phyloP scores from a whole-genome alignment of 352 stramenopile species.

The Phytophthora podocarpi region DNA sequence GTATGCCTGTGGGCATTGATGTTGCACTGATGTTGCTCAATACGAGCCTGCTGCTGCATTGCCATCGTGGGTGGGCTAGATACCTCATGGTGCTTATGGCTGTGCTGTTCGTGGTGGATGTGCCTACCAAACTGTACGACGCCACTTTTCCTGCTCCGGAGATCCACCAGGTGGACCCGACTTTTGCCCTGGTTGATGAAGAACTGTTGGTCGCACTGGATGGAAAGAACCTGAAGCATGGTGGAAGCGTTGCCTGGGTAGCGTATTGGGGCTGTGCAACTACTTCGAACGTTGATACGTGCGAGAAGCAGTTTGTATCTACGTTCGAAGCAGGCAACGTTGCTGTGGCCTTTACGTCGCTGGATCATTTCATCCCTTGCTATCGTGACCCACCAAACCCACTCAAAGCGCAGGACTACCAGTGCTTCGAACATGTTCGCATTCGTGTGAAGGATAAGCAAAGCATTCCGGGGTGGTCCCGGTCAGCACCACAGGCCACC shows the following conservation, averaged over 20 bases:
- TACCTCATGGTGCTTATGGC: slow-evolving; percentile 54
- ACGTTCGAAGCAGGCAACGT: slow-evolving; percentile 72
- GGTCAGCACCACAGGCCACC: slow-evolving; percentile 5
- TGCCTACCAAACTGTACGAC: slow-evolving; percentile 52
- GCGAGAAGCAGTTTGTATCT: slow-evolving; percentile 74
- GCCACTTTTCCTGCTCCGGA: slow-evolving; percentile 59
- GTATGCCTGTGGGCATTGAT: slow-evolving; percentile 60
- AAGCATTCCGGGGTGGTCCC: slow-evolving; percentile 83
- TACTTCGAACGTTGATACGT: slow-evolving; percentile 58
- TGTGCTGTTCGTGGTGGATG: slow-evolving; percentile 49
- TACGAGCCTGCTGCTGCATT: slow-evolving; percentile 54
- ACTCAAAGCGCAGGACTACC: slow-evolving; percentile 71
- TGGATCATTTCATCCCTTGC: slow-evolving; percentile 88
- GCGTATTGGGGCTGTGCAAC: slow-evolving; percentile 82
- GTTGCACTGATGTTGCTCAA: slow-evolving; percentile 44
- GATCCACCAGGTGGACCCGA: slow-evolving; percentile 65
- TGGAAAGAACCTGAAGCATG: slow-evolving; percentile 77
- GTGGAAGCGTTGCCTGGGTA: slow-evolving; percentile 76
- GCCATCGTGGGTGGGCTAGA: slow-evolving; percentile 58
- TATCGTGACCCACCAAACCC: slow-evolving; percentile 81
- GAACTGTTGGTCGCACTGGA: slow-evolving; percentile 69
- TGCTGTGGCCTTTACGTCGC: slow-evolving; percentile 65
- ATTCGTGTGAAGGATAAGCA: slow-evolving; percentile 81
- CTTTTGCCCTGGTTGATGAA: slow-evolving; percentile 75
- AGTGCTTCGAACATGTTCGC: slow-evolving; percentile 70